These are phyloP conservation scores for Blastobotrys buckinghamii DNA, from an alignment of 1,139 yeast species.

Conservation along the genomic window DNA sequence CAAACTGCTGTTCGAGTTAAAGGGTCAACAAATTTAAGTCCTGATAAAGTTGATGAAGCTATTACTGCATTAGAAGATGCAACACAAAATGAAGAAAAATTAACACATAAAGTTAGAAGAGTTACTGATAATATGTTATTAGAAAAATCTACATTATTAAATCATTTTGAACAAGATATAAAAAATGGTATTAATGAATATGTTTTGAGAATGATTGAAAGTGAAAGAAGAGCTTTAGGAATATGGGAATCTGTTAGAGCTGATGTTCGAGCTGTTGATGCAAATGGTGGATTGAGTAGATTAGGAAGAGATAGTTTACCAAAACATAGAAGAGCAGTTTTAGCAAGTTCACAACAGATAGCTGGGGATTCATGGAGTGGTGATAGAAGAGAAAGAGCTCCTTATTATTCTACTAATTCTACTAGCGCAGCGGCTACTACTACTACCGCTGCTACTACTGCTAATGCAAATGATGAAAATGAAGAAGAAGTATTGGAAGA, in stretches of 20 bases:
- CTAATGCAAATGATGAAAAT: conserved; percentile 22
- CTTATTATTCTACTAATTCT: conserved; percentile 23
- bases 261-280: conserved; percentile 73
- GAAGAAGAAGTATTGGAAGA: conserved; percentile 29
- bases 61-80: conserved; percentile 74
- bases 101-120: conserved; percentile 68
- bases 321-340: conserved; percentile 24
- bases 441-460: background rate
- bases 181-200: conserved; percentile 51
- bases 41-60: conserved; percentile 88
- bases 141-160: conserved; percentile 56
- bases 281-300: conserved; percentile 74
- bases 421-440: background rate
- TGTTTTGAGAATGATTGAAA: conserved; percentile 71
- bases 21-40: conserved; percentile 71
- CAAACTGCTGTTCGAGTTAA: conserved; percentile 69
- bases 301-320: conserved; percentile 65
- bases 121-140: conserved; percentile 81
- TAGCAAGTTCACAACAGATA: conserved; percentile 43
- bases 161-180: conserved; percentile 52
- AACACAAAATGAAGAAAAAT: conserved; percentile 66
- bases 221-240: conserved; percentile 74
- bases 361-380: conserved; percentile 62
- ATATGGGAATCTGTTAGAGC: conserved; percentile 68
- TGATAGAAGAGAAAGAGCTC: conserved; percentile 37